Base-by-base conservation (phyloP, 1,139 yeast genomes). In the Yamadazyma aaseri region DNA sequence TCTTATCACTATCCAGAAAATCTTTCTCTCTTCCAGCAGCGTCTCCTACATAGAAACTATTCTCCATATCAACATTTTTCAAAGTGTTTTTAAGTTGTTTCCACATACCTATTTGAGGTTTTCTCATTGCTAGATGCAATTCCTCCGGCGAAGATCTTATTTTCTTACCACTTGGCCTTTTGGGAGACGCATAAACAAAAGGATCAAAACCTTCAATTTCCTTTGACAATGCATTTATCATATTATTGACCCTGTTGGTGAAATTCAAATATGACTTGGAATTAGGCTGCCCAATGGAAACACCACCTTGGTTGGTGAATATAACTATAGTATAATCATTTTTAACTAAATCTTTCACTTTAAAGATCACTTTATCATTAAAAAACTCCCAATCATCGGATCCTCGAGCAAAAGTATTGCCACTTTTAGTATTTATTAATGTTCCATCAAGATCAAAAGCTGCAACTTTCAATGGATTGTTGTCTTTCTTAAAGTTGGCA, bases 1-100 rank as follows among this genome's bases (percentile, higher is more conserved):
- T 51, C 43, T 57, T 58, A 55, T 90, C 97, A 35, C 86, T 73
- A 48, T 86, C 90, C 68, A 90, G 84, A 54, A 81, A 82, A 55
- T 90, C 97, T 0, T 51, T 55, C 1, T 55, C 51, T 34, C 97
- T 65, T 0, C 97, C 98, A 6, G 97, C 97, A 0, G 97, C 97
- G 63, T 92, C 98, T 4, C 98, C 98, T n/a, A 90, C 90, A 53
- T 61, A 92, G 43, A 82, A 74, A 35, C 86, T 76, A 17, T 61
- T 46, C 1, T 58, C 63, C 28, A 56, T 36, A 39, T 73, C 74
- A 2, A 79, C 46, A 34, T 14, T 48, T 32, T 45, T 23, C 40
- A 73, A 55, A 50, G 74, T 72, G n/a, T 53, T 47, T 9, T 42
- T 42, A 22, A 82, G 61, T 28, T 63, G 69, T 1, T 64, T 55